Evolutionary conservation across 176 grass and related monocot genomes (phyloP), one percentile per base, ranked within the genome.

Genomic region (Zea mays): DNA sequence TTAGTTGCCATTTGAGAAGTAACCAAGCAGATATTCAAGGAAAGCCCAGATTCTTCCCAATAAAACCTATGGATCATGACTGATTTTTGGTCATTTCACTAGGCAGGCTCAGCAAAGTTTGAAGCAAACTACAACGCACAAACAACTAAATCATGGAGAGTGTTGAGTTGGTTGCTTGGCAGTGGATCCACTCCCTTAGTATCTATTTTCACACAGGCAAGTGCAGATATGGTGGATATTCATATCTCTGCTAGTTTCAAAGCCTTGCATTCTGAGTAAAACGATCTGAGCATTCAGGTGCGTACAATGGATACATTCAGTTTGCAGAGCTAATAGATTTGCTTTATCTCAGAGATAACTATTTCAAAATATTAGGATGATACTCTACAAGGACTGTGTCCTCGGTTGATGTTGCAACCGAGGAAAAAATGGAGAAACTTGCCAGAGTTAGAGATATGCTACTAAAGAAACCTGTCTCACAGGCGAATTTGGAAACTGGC

Each of bases 251-350:
- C 79, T 63, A 79, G 87, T 77, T 97, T 91, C 72, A 92, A 89
- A 79, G 91, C 86, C 54, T 78, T 93, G 56, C 84, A 70, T 51
- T 97, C 91, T 51, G 83, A 91, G 58, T 58, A 92, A 40, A 93
- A 89, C 72, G 93, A 97, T 76, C 88, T 97, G 48, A 89, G 94
- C 60, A 97, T 97, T 59, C 91, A 97, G 87, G 91, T 97, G 78
- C 70, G 59, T 44, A 81, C 62, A 64, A 9, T 33, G 74, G 7
- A 62, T n/a, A 49, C 65, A 76, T 9, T 69, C 81, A 10, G 51
- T 64, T 74, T 68, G 16, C 47, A 63, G 19, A 75, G 17, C 43
- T 11, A 74, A 61, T 62, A 61, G 71, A 75, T 59, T 8, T 10
- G 17, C 15, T 63, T 85, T 78, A 44, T 60, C 47, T 88, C 16